phyloP scores from a whole-genome alignment of 495 filamentous ascomycete genomes.

The Penicillium maclennaniae region DNA sequence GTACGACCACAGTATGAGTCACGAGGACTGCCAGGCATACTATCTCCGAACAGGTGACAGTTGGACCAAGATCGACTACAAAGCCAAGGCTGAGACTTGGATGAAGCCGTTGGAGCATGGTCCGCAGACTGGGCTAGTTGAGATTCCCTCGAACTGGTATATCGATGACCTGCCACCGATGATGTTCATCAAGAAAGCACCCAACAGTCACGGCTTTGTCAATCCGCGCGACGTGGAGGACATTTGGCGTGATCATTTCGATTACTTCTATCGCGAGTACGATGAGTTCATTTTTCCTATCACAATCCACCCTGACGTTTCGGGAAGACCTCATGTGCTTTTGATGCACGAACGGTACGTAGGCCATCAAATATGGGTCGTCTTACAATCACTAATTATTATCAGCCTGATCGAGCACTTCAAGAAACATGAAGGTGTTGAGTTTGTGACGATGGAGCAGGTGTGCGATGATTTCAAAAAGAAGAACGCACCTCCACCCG shows the following conservation, averaged over 20 bases:
- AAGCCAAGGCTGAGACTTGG: slow-evolving; percentile 57
- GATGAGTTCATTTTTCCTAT: slow-evolving; percentile 68
- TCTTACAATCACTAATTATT: neutral
- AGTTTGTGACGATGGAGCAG: slow-evolving; percentile 68
- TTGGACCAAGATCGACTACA: slow-evolving; percentile 60
- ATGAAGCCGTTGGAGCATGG: slow-evolving; percentile 58
- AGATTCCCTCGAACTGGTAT: slow-evolving; percentile 66
- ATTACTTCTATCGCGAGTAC: slow-evolving; percentile 64
- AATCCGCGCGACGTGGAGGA: slow-evolving; percentile 55
- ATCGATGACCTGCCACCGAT: slow-evolving; percentile 58
- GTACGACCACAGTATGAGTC: slow-evolving; percentile 64
- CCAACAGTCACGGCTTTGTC: slow-evolving; percentile 57
- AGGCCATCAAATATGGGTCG: neutral
- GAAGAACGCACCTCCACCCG: slow-evolving; percentile 21
- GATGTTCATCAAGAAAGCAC: slow-evolving; percentile 59
- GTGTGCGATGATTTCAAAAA: slow-evolving; percentile 61
- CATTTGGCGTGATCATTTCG: slow-evolving; percentile 61
- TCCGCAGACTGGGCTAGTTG: slow-evolving; percentile 53
- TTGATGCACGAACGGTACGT: slow-evolving; percentile 56
- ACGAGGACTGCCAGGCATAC: slow-evolving; percentile 64
- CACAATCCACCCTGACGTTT: slow-evolving; percentile 64
- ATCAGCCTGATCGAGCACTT: slow-evolving; percentile 62
- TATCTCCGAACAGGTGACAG: slow-evolving; percentile 55
- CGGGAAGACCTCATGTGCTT: slow-evolving; percentile 61
- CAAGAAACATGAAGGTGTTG: slow-evolving; percentile 66